Evolutionary conservation across 179 eudicot genomes (phyloP), one percentile per base, ranked within the genome.

Genomic region (Camellia oleifera): DNA sequence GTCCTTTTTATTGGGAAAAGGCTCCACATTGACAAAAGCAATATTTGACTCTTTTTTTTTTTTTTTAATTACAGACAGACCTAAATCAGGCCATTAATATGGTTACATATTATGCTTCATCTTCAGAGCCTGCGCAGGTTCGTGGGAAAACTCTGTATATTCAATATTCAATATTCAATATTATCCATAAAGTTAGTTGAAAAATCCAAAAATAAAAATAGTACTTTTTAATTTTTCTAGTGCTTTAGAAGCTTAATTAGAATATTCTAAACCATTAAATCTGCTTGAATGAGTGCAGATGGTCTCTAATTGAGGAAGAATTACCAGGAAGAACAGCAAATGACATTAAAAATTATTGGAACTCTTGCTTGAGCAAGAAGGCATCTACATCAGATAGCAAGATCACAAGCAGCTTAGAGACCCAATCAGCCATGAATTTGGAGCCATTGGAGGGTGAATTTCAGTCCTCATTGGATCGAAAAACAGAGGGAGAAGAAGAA

Each of bases 11-110:
- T 40, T 68, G 2, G 52, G 65, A 13, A 17, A 65, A 56, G 9
- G 18, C 65, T 56, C 44, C 57, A 14, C 17, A 66, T 76, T 69
- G 72, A 79, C 15, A 45, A 23, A 9, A 71, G 0, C 44, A 56
- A 64, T 10, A 53, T 9, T 64, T 65, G 32, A 74, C 40, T 32
- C 40, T 32, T 32, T 32, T 32, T 32, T 23, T 20, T 20, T 23
- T 32, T 14, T 56, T 76, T 10, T 17, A 52, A 58, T 60, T 82
- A 77, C 90, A 91, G 95, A 87, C 79, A 1, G 95, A 91, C n/a
- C 88, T 85, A 45, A 91, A 91, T 80, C 95, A 91, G 86, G 95
- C 95, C 45, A 91, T 91, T 74, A 84, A 86, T 12, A 91, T 91
- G 95, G 88, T 90, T 65, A 80, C 93, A 3, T 91, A 91, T 78